Evolutionary conservation across 2,329 filamentous ascomycete species (phyloP), one percentile per base, ranked within the genome.

Genomic region (Colletotrichum zoysiae): DNA sequence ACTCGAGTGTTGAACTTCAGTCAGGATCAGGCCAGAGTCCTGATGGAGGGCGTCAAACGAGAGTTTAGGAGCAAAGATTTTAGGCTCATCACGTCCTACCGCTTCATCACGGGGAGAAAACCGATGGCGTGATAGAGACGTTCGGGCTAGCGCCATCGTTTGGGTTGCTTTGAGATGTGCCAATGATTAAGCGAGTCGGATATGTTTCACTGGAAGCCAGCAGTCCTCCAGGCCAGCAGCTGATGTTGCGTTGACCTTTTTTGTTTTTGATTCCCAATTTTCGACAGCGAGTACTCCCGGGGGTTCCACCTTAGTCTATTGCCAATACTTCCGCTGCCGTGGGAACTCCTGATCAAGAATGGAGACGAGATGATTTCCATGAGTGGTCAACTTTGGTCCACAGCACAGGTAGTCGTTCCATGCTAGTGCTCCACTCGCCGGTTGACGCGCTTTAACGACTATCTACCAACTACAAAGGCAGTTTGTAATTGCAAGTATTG

Each of bases 1-100:
- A 81, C 81, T 0, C 78, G 82, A 1, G 81, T 82, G 0, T 78
- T 77, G 72, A 78, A 79, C 57, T 83, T 81, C 66, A 76, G 81
- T 0, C 77, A 83, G 12, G 83, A 86, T 51, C 81, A 83, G 30
- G 82, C 82, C 0, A 75, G 80, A 70, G 76, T 81, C 1, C 74
- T 87, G 57, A 83, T 85, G 73, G 80, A 80, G 14, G 84, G 84
- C 63, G 76, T 86, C 53, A 80, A 81, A 71, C 75, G 78, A 44
- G 81, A 82, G 75, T 80, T 82, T 72, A 75, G 80, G 8, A 79
- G 77, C 66, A 78, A 76, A 62, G 78, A 81, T 65, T 74, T 79
- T 55, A 74, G 77, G 44, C 69, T 82, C 35, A 81, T 82, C 48
- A 81, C 80, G 4, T 76, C 73, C 59, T 82, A 81, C 60, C 79